phyloP scores from a whole-genome alignment of 495 filamentous ascomycete species.

The Antarctomyces pellizariae region DNA sequence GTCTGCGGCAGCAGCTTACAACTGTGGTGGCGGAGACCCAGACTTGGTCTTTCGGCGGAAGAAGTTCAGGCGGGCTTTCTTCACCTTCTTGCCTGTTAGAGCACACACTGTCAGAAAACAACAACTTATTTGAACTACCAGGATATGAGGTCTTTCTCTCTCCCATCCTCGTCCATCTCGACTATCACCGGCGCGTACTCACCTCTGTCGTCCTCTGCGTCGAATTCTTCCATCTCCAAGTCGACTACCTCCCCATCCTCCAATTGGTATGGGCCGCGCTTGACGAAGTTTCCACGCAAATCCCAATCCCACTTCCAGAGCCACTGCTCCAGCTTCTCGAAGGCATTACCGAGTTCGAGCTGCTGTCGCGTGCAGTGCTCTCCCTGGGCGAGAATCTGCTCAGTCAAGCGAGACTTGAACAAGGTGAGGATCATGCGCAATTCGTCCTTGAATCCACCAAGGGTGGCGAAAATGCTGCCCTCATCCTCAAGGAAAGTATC shows the following conservation, averaged over 20 bases:
- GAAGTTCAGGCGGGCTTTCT: too few species aligned
- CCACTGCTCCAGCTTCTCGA: constrained; percentile 22
- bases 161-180: constrained; percentile 30
- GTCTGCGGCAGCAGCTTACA: too few species aligned
- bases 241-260: constrained; percentile 63
- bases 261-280: constrained; percentile 36
- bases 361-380: constrained; percentile 14
- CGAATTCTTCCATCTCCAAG: constrained; percentile 48
- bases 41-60: too few species aligned
- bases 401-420: constrained; percentile 21
- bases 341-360: constrained; percentile 14
- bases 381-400: constrained; percentile 14
- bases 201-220: constrained; percentile 64
- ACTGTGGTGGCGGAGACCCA: too few species aligned
- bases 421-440: constrained; percentile 17
- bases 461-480: constrained; percentile 28
- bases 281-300: constrained; percentile 15
- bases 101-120: too few species aligned
- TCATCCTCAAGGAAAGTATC: constrained; percentile 39
- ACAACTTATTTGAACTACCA: constrained; percentile 13
- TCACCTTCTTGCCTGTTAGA: too few species aligned
- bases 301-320: constrained; percentile 23
- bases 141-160: constrained; percentile 23
- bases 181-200: constrained; percentile 77
- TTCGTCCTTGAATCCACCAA: constrained; percentile 14